Evolutionary conservation across 305 asterid species (phyloP), one percentile per base, ranked within the genome.

Genomic region (Coffea humblotiana): DNA sequence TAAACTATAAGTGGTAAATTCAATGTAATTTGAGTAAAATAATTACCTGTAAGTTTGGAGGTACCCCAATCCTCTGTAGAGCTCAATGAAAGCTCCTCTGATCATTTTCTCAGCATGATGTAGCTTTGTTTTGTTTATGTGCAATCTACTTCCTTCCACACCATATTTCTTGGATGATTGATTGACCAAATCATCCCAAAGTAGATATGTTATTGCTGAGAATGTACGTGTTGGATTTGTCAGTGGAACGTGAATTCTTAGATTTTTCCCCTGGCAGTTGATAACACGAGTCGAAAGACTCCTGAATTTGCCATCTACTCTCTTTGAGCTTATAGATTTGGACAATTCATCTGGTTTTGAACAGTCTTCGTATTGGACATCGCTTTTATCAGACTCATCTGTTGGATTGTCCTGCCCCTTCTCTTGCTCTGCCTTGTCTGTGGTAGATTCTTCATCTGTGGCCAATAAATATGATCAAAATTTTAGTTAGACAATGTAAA

Each of bases 101-200:
- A 95, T 95, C 97, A 95, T 95, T 84, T 95, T 95, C 85, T 95
- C 98, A 21, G 99, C 97, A 79, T 90, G 93, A 40, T 86, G 96
- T n/a, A 95, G 79, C 84, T 88, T 93, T 58, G 84, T 89, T 85
- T 82, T 90, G 81, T 90, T 92, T 66, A 93, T 85, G 67, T 91
- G 97, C 76, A 95, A 35, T 65, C 87, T 88, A 23, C 82, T 83
- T 61, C 86, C 91, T 2, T 89, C 91, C 6, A 82, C 77, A 3
- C 90, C 92, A 85, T 87, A 83, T 90, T 92, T 95, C 83, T 82
- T 92, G 85, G 97, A 91, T 29, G 97, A 83, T 64, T 89, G 94
- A 76, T 86, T 95, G 29, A 82, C 82, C 85, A 91, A 82, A 85
- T 95, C 99, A 84, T 93, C 98, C 94, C 97, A 88, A 19, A 95